These are phyloP conservation scores for Pseudovirgaria hyperparasitica DNA, from an alignment of 2,329 filamentous ascomycete species.

Conservation along the genomic window DNA sequence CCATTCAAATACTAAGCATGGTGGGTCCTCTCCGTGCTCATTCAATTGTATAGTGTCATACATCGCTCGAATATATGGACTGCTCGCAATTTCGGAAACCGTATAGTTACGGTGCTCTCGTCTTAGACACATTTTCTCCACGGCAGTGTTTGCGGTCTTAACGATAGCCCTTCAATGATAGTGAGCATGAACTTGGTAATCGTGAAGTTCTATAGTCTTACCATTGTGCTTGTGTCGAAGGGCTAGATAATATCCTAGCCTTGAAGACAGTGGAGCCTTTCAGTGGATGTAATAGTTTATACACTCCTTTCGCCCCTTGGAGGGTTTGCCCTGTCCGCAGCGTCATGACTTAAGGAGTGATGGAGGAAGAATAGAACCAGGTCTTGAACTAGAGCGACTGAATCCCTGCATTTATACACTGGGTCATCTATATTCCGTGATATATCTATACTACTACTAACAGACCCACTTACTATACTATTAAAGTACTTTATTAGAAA, in stretches of 20 bases:
- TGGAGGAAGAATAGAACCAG: too few species aligned
- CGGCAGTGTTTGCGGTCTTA: conserved; percentile 6
- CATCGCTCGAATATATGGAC: conserved; percentile 9
- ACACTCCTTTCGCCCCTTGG: conserved; percentile 8
- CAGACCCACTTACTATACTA: too few species aligned
- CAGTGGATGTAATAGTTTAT: conserved; percentile 7
- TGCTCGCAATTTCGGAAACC: conserved; percentile 6
- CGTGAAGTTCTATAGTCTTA: conserved; percentile 1
- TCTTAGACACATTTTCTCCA: conserved; percentile 5
- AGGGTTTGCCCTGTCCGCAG: conserved; percentile 8
- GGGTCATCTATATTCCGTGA: too few species aligned
- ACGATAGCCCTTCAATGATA: conserved; percentile 7
- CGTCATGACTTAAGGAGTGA: too few species aligned
- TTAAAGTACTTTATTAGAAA: too few species aligned
- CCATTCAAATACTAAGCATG: conserved; percentile 13
- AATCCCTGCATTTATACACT: too few species aligned
- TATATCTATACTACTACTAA: too few species aligned
- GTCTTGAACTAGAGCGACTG: too few species aligned
- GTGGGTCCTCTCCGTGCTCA: conserved; percentile 4
- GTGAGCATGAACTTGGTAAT: conserved; percentile 3
- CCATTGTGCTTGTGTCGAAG: conserved; percentile 6
- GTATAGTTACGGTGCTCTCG: conserved; percentile 10
- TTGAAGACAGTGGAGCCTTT: conserved; percentile 10
- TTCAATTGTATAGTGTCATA: conserved; percentile 7
- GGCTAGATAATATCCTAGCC: conserved; percentile 5